phyloP scores from a whole-genome alignment of 306 rosid species.

The Crotalaria pallida region DNA sequence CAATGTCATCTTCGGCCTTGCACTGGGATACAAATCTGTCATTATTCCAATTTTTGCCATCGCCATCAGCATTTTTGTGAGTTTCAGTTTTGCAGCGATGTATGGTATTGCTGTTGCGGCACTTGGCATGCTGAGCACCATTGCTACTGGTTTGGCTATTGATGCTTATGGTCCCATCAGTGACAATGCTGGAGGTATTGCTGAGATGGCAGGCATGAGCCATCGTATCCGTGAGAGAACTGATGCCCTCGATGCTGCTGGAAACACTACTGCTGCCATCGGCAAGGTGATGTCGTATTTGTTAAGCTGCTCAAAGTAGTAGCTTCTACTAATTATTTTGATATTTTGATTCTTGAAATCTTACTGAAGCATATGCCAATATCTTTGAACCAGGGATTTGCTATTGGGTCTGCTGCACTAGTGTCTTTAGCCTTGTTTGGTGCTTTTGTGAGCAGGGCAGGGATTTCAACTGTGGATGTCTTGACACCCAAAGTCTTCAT shows the following conservation, averaged over 20 bases:
- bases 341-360: too few relatives aligned
- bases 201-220: conserved; percentile 85
- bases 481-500: conserved; percentile 72
- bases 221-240: conserved; percentile 76
- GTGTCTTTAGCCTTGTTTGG: conserved; percentile 71
- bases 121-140: conserved; percentile 75
- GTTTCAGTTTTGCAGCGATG: conserved; percentile 74
- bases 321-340: too few relatives aligned
- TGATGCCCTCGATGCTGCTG: conserved; percentile 82
- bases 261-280: conserved; percentile 73
- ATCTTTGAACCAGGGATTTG: conserved; percentile 45
- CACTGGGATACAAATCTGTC: conserved; percentile 68
- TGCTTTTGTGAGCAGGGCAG: conserved; percentile 65
- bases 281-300: conserved; percentile 46
- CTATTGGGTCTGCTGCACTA: conserved; percentile 68
- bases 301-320: too few relatives aligned
- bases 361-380: neutral
- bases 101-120: conserved; percentile 75
- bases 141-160: conserved; percentile 69
- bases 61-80: conserved; percentile 64
- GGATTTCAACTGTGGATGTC: conserved; percentile 58
- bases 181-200: conserved; percentile 78
- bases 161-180: conserved; percentile 78
- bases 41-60: conserved; percentile 69
- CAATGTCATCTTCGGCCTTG: conserved; percentile 75